Evolutionary conservation across 192 early-diverging fungal genomes (phyloP).

Genomic region (Endogone sp.): DNA sequence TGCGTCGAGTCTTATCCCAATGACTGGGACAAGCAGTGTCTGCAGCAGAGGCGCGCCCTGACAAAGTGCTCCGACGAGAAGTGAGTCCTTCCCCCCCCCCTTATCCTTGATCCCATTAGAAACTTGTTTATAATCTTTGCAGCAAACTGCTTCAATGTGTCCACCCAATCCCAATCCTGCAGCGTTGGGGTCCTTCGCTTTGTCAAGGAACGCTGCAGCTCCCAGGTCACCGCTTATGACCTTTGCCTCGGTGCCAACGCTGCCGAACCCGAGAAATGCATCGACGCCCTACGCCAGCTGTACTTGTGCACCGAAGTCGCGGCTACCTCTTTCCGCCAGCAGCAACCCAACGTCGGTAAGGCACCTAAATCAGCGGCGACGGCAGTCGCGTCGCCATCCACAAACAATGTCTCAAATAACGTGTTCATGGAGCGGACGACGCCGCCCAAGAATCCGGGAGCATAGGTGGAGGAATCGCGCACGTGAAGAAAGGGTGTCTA

Average conservation of each 20-base stretch:
- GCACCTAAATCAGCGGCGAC: too few relatives aligned
- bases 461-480: too few relatives aligned
- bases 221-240: constrained; percentile 49
- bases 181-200: constrained; percentile 50
- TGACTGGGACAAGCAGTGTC: constrained; percentile 50
- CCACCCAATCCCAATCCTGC: neutral
- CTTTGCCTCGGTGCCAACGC: constrained; percentile 43
- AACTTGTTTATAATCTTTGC: neutral
- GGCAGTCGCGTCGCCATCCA: too few relatives aligned
- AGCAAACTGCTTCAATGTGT: constrained; percentile 1
- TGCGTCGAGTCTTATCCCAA: constrained; percentile 50
- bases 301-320: constrained; percentile 51
- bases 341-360: constrained; percentile 12
- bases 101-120: too few relatives aligned
- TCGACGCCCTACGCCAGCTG: constrained; percentile 43
- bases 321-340: constrained; percentile 21
- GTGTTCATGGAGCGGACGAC: too few relatives aligned
- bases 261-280: constrained; percentile 43
- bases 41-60: constrained; percentile 48
- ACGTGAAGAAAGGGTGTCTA: too few relatives aligned
- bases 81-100: constrained; percentile 21
- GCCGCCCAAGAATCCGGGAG: too few relatives aligned
- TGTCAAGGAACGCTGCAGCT: constrained; percentile 51
- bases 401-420: too few relatives aligned
- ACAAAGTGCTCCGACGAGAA: constrained; percentile 58